These are phyloP conservation scores for Filosporella fistucella DNA, from an alignment of 495 filamentous ascomycete species.

Conservation along the genomic window DNA sequence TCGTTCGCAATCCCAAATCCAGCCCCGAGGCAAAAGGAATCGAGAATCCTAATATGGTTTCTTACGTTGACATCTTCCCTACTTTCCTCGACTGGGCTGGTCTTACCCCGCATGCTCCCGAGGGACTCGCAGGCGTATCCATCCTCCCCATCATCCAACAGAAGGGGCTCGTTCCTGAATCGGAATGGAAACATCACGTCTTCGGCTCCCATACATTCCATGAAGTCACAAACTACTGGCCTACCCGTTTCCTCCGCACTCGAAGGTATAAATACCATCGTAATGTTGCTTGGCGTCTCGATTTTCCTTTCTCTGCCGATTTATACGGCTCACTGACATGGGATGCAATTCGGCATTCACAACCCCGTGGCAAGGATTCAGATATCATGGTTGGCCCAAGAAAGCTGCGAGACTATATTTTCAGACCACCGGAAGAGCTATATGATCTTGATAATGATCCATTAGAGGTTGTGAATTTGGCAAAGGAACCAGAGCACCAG, in stretches of 20 bases:
- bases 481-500: slow-evolving; percentile 19
- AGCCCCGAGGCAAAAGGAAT: slow-evolving; percentile 14
- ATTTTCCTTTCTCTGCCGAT: slow-evolving; percentile 42
- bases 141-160: slow-evolving; percentile 33
- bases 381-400: slow-evolving; percentile 33
- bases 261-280: slow-evolving; percentile 41
- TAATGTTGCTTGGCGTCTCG: slow-evolving; percentile 39
- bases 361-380: slow-evolving; percentile 9
- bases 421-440: slow-evolving; percentile 35
- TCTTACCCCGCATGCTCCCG: neutral
- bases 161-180: slow-evolving; percentile 15
- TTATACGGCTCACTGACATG: slow-evolving; percentile 38
- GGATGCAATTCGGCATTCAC: slow-evolving; percentile 37
- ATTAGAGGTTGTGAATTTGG: slow-evolving; percentile 33
- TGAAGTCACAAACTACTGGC: slow-evolving; percentile 43
- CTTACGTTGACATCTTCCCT: slow-evolving; percentile 41
- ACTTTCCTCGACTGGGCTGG: slow-evolving; percentile 35
- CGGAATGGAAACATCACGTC: slow-evolving; percentile 23
- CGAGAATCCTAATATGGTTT: slow-evolving; percentile 38
- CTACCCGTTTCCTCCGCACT: slow-evolving; percentile 38
- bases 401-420: slow-evolving; percentile 32
- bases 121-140: slow-evolving; percentile 21
- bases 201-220: slow-evolving; percentile 48
- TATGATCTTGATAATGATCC: slow-evolving; percentile 39
- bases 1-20: slow-evolving; percentile 31